Conservation (phyloP, 306 rosid species). For the Corylus avellana region DNA sequence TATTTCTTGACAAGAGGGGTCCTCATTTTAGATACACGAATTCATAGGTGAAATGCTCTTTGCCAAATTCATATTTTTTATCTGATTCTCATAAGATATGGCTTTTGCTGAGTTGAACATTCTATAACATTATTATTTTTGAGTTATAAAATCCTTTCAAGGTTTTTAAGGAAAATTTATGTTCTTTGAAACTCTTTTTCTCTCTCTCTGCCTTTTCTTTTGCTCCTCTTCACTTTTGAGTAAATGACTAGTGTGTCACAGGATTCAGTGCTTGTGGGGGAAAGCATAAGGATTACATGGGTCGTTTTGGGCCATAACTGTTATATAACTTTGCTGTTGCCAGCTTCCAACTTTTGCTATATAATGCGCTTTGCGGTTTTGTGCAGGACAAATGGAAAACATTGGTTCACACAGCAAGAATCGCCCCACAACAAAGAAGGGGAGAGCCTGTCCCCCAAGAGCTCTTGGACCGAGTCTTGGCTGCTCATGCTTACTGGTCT, state of each 20-base stretch:
- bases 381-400: constrained; percentile 96
- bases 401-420: constrained; percentile 87
- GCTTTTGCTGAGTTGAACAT: neutral
- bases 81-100: neutral
- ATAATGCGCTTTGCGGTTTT: constrained; percentile 15
- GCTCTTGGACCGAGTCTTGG: constrained; percentile 80
- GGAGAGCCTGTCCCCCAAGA: constrained; percentile 94
- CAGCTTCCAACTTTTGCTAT: neutral
- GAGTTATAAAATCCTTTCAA: neutral
- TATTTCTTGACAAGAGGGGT: neutral
- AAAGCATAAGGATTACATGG: neutral
- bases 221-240: neutral
- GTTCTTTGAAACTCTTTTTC: neutral
- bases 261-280: neutral
- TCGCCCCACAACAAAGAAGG: constrained; percentile 89
- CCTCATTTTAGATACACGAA: neutral
- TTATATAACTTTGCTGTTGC: neutral
- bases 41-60: neutral
- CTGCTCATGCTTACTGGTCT: constrained; percentile 84
- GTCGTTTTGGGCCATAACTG: neutral
- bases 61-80: constrained; percentile 6
- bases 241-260: neutral
- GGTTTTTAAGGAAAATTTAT: neutral
- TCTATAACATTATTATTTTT: neutral
- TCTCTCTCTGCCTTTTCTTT: neutral